A percentile compares a stretch with the other conserved stretches of the same genome.
phyloP scores from a whole-genome alignment of 2,329 filamentous ascomycete species.

The Metarhizium sp. region DNA sequence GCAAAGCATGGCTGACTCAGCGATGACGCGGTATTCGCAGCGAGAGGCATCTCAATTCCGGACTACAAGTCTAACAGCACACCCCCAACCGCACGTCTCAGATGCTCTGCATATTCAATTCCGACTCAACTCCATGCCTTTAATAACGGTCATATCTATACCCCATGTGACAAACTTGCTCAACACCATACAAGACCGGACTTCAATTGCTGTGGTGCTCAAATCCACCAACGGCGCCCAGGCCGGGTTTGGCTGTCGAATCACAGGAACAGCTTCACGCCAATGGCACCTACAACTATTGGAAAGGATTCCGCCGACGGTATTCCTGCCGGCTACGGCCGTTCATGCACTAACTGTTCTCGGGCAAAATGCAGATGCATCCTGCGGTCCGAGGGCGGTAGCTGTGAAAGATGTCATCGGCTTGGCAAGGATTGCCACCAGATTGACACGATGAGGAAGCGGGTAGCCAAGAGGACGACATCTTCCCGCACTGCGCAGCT shows the following conservation, averaged over 20 bases:
- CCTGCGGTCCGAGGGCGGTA: conserved; percentile 20
- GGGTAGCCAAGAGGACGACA: conserved; percentile 22
- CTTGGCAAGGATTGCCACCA: conserved; percentile 38
- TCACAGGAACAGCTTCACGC: neutral
- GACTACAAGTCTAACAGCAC: neutral
- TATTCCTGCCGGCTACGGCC: conserved; percentile 30
- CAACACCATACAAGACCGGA: neutral
- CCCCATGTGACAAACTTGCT: neutral
- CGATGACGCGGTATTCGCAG: neutral
- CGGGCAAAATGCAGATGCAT: conserved; percentile 41
- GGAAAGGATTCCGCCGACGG: conserved; percentile 9
- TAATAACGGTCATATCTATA: neutral
- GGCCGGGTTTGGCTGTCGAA: neutral
- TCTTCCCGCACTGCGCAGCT: conserved; percentile 33
- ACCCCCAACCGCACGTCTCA: neutral
- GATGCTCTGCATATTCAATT: neutral
- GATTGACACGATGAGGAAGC: conserved; percentile 30
- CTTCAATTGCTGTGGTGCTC: neutral
- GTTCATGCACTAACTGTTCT: conserved; percentile 37
- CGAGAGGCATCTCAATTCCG: neutral
- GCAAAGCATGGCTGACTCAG: neutral
- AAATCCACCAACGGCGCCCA: neutral
- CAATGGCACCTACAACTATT: neutral
- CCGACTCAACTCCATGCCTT: neutral
- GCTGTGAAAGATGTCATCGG: conserved; percentile 33